phyloP scores from a whole-genome alignment of 805 yeast species.

The Saccharomycopsis sp. region DNA sequence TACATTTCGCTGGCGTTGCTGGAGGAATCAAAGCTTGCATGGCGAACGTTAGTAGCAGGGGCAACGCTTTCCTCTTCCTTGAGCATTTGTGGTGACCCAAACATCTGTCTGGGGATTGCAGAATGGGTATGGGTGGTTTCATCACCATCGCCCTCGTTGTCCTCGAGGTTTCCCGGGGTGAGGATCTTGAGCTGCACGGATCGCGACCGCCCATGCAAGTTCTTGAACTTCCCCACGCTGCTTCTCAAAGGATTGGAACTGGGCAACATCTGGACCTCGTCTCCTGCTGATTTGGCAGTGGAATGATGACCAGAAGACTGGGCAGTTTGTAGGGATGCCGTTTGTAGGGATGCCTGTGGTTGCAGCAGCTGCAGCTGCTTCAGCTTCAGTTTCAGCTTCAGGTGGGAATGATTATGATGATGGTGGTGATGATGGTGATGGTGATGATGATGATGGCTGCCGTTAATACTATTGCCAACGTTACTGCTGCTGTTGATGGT shows the following conservation, averaged over 20 bases:
- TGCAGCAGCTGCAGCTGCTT: too few species aligned
- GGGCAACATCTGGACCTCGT: neutral
- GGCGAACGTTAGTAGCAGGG: neutral
- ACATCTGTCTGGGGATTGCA: too few species aligned
- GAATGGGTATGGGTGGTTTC: neutral
- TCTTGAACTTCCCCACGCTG: constrained; percentile 25
- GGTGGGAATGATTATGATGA: constrained; percentile 1
- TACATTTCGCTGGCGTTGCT: too few species aligned
- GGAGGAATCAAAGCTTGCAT: neutral
- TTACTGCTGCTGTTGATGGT: too few species aligned
- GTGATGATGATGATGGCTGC: constrained; percentile 1
- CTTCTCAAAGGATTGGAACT: constrained; percentile 14
- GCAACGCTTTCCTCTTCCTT: neutral
- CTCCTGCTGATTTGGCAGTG: neutral
- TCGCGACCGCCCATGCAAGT: constrained; percentile 13
- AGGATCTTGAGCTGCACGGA: constrained; percentile 13
- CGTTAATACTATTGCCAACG: too few species aligned
- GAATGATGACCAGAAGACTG: neutral
- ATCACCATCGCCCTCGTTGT: constrained; percentile 7
- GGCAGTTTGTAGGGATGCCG: too few species aligned
- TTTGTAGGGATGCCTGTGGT: too few species aligned
- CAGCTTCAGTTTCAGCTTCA: too few species aligned
- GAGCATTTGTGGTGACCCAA: too few species aligned
- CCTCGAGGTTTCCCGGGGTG: constrained; percentile 8
- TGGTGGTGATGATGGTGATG: neutral